Conservation (phyloP, 768 basidiomycete genomes). For the Dacryopinax primogenitus region DNA sequence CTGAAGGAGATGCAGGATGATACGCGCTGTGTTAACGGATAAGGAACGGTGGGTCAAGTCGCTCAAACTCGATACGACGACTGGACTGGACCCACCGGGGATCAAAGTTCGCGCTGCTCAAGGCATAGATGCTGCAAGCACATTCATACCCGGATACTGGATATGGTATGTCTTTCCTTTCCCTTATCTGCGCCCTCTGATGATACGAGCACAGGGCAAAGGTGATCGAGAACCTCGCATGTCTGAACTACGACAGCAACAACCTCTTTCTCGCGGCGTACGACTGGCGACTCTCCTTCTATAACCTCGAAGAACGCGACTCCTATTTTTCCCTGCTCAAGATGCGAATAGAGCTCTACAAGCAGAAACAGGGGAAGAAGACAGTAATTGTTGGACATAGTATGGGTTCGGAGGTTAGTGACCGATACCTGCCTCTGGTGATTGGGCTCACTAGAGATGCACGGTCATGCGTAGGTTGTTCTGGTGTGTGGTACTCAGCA, state of each 20-base stretch:
- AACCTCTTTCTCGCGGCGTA: constrained; percentile 75
- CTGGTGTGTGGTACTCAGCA: constrained; percentile 33
- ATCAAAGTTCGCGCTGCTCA: constrained; percentile 84
- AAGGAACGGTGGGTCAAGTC: constrained; percentile 81
- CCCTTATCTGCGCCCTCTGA: not conserved
- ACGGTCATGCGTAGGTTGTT: constrained; percentile 11
- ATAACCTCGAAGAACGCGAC: constrained; percentile 84
- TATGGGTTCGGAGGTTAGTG: constrained; percentile 66
- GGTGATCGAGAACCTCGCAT: constrained; percentile 88
- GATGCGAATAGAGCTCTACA: constrained; percentile 64
- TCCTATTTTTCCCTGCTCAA: constrained; percentile 80
- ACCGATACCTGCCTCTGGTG: not conserved
- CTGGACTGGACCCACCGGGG: constrained; percentile 77
- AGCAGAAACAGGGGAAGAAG: constrained; percentile 61
- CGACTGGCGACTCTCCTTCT: constrained; percentile 80
- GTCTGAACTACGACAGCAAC: constrained; percentile 83
- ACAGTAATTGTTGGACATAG: constrained; percentile 76
- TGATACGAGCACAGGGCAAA: constrained; percentile 48
- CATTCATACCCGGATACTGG: constrained; percentile 78
- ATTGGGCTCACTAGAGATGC: not conserved
- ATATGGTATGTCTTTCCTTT: constrained; percentile 47
- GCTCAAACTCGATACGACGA: constrained; percentile 80
- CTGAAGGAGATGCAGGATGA: constrained; percentile 57
- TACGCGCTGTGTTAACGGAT: constrained; percentile 71
- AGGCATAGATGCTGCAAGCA: constrained; percentile 80